Evolutionary conservation across 768 basidiomycete genomes (phyloP).

Genomic region (Gloeostereum incarnatum): DNA sequence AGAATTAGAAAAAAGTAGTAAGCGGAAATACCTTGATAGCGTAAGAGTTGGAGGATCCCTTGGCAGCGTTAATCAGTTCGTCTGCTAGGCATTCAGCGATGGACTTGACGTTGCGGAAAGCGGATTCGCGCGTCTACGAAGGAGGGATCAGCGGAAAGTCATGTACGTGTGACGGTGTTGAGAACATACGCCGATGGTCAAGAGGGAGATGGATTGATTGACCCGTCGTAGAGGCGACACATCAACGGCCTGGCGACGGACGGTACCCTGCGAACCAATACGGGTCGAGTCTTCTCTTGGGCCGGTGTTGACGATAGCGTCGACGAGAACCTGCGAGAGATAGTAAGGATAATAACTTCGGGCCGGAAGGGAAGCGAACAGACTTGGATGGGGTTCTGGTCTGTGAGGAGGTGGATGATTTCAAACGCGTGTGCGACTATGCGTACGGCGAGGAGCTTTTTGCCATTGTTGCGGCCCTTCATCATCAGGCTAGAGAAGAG

Average conservation of each 20-base stretch:
- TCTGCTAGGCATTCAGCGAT: conserved; percentile 98
- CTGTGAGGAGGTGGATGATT: conserved; percentile 98
- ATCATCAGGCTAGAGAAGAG: conserved; percentile 79
- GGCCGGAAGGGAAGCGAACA: conserved; percentile 15
- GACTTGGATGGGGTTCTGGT: conserved; percentile 99
- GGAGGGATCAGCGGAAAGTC: conserved; percentile 2
- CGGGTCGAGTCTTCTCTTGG: conserved; percentile 99
- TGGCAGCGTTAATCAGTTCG: conserved; percentile 99
- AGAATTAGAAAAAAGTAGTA: neutral
- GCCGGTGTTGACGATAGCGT: conserved; percentile 99
- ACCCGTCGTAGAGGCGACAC: conserved; percentile 97
- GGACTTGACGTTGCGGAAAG: conserved; percentile 99
- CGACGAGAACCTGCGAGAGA: conserved; percentile 69
- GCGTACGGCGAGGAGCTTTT: conserved; percentile 97
- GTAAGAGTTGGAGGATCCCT: conserved; percentile 99
- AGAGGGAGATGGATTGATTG: conserved; percentile 92
- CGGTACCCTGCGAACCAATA: conserved; percentile 99
- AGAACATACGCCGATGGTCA: conserved; percentile 85
- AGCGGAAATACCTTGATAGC: conserved; percentile 82
- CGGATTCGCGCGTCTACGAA: conserved; percentile 90
- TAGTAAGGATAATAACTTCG: neutral
- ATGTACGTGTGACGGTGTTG: neutral
- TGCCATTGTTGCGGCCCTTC: conserved; percentile 99
- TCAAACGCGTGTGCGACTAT: conserved; percentile 99
- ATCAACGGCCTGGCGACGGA: conserved; percentile 99